These are phyloP conservation scores for Mycena belliarum DNA, from an alignment of 768 basidiomycete genomes.

Conservation along the genomic window DNA sequence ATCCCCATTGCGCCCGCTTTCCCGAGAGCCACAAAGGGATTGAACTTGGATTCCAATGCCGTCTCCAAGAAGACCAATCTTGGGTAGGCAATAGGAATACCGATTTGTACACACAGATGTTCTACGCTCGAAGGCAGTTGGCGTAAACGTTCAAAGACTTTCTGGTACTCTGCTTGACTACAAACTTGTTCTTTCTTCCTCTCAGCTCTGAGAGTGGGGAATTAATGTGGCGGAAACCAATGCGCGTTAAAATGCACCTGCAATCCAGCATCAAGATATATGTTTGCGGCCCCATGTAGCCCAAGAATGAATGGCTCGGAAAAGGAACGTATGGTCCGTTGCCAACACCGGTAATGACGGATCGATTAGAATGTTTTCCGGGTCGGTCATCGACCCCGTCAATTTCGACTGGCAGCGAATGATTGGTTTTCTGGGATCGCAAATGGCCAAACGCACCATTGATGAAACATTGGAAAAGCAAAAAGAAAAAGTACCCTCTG, in stretches of 20 bases:
- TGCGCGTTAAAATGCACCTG: slow-evolving; percentile 48
- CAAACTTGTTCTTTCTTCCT: slow-evolving; percentile 82
- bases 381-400: slow-evolving; percentile 72
- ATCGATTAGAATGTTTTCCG: slow-evolving; percentile 65
- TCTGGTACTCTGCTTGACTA: slow-evolving; percentile 69
- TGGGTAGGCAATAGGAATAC: slow-evolving; percentile 89
- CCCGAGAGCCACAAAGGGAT: slow-evolving; percentile 80
- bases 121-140: slow-evolving; percentile 66
- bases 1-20: slow-evolving; percentile 66
- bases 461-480: slow-evolving; percentile 93
- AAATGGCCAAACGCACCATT: slow-evolving; percentile 50
- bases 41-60: slow-evolving; percentile 77
- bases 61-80: slow-evolving; percentile 88
- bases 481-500: slow-evolving; percentile 87
- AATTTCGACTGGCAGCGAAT: slow-evolving; percentile 48
- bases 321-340: slow-evolving; percentile 75
- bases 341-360: slow-evolving; percentile 68
- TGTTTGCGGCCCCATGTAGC: slow-evolving; percentile 78
- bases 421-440: slow-evolving; percentile 19
- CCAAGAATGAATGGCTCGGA: slow-evolving; percentile 81
- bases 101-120: slow-evolving; percentile 83
- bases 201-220: slow-evolving; percentile 64
- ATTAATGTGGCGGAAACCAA: background rate
- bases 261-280: slow-evolving; percentile 80
- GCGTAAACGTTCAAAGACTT: slow-evolving; percentile 63